phyloP scores from a whole-genome alignment of 73 alveolate species.

The Effrenium voratum region DNA sequence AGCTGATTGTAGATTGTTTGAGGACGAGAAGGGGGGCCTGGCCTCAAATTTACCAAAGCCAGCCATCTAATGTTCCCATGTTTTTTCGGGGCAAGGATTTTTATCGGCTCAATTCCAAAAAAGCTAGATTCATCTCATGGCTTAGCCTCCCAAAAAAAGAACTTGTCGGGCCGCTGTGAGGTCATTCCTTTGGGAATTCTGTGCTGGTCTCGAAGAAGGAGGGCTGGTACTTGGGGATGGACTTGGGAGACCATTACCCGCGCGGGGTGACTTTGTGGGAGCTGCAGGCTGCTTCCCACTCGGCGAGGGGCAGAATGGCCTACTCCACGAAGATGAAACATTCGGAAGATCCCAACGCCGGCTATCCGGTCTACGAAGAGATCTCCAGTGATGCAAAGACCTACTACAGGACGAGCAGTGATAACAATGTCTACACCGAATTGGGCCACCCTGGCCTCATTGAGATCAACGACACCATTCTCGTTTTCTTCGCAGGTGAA shows the following conservation, averaged over 20 bases:
- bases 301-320: no score
- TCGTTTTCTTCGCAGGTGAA: neutral
- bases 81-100: no score
- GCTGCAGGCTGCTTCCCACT: no score
- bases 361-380: neutral
- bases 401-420: neutral
- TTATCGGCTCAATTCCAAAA: no score
- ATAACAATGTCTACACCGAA: conserved; percentile 6
- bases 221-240: conserved; percentile 74
- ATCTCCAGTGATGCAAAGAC: neutral
- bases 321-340: conserved; percentile 66
- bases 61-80: no score
- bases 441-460: neutral
- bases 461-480: neutral
- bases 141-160: no score
- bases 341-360: neutral
- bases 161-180: no score
- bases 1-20: no score
- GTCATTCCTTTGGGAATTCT: conserved; percentile 49
- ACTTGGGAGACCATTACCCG: conserved; percentile 92
- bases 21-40: no score
- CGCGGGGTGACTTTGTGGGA: conserved; percentile 72
- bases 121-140: no score
- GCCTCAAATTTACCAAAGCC: no score
- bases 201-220: conserved; percentile 41